These are phyloP conservation scores for Talaromyces sp. DNA, from an alignment of 2,329 filamentous ascomycete species.

Conservation along the genomic window DNA sequence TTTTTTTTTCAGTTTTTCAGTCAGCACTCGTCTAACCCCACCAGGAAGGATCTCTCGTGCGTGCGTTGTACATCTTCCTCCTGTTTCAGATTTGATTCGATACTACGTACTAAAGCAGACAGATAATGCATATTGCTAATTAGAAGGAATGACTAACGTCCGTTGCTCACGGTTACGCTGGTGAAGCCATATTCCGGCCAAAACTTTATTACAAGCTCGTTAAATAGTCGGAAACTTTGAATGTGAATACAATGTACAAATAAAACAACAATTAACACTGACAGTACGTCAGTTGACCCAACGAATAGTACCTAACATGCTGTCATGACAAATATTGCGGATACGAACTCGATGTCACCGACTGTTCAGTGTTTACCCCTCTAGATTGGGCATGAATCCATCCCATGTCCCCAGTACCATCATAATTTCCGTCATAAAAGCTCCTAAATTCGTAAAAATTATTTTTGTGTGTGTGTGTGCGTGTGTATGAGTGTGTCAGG, in stretches of 20 bases:
- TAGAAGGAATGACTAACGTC: too few relatives aligned
- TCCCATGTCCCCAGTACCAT: background rate
- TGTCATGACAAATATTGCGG: background rate
- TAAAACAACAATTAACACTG: background rate
- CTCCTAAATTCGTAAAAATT: background rate
- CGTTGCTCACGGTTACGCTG: too few relatives aligned
- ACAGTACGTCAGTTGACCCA: background rate
- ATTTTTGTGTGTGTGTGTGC: background rate
- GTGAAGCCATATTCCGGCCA: background rate
- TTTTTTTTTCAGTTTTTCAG: background rate
- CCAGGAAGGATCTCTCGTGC: background rate
- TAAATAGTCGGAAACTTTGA: background rate
- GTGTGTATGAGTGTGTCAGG: background rate
- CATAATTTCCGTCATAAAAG: background rate
- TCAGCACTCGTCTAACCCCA: background rate
- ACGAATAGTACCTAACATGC: background rate
- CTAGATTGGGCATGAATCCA: background rate
- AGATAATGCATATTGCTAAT: background rate
- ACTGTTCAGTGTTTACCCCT: background rate
- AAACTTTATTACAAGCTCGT: background rate
- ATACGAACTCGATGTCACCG: background rate
- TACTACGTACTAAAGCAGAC: background rate
- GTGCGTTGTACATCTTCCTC: background rate
- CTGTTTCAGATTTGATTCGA: background rate
- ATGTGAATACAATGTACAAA: background rate